phyloP scores from a whole-genome alignment of 2,329 filamentous ascomycete species.

The Cladobotryum mycophilum region DNA sequence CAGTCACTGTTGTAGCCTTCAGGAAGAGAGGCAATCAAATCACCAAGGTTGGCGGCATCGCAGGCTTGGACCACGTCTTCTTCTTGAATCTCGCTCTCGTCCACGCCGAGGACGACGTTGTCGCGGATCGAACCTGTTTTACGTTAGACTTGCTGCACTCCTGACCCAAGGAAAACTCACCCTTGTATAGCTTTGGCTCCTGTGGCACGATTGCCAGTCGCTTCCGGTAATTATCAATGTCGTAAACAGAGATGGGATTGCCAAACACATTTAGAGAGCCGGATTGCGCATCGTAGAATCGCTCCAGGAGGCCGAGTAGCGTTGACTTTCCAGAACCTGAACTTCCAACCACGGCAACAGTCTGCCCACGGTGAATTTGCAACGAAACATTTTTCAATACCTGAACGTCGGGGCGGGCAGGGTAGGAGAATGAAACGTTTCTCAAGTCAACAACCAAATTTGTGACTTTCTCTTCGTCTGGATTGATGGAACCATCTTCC shows the following conservation, averaged over 20 bases:
- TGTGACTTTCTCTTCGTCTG: background rate
- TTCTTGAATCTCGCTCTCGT: slow-evolving; percentile 21
- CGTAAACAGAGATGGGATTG: slow-evolving; percentile 31
- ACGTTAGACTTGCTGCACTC: no score
- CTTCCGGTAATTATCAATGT: slow-evolving; percentile 35
- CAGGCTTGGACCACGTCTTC: slow-evolving; percentile 20
- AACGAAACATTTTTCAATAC: slow-evolving; percentile 4
- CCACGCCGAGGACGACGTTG: slow-evolving; percentile 36
- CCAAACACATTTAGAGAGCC: slow-evolving; percentile 39
- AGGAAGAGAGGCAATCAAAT: slow-evolving; percentile 46
- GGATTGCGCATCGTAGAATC: slow-evolving; percentile 45
- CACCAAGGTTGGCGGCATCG: slow-evolving; percentile 45
- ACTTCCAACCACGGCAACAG: slow-evolving; percentile 42
- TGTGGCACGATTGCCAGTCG: slow-evolving; percentile 44
- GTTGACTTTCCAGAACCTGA: slow-evolving; percentile 47
- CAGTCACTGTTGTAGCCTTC: slow-evolving; percentile 32
- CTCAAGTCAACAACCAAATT: slow-evolving; percentile 5
- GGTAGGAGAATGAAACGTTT: slow-evolving; percentile 5
- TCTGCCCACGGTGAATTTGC: slow-evolving; percentile 34
- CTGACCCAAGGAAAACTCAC: slow-evolving; percentile 21
- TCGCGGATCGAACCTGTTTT: slow-evolving; percentile 39
- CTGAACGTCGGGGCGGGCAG: background rate
- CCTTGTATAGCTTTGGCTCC: slow-evolving; percentile 39
- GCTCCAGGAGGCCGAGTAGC: slow-evolving; percentile 45
- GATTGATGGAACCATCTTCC: background rate